phyloP scores from a whole-genome alignment of 345 rosid genomes.

The Limnanthes douglasii region DNA sequence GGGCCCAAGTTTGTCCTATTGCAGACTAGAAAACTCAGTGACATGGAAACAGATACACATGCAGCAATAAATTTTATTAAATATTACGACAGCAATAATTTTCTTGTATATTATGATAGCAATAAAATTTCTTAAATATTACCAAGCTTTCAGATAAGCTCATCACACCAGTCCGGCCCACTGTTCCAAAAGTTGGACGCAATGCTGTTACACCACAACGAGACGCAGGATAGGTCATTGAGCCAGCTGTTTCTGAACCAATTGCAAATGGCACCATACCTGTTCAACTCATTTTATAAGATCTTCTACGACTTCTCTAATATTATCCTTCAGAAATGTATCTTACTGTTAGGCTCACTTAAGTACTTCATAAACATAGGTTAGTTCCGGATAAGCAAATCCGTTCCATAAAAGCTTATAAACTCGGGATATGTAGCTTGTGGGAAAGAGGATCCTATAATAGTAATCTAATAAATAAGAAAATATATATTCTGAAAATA shows the following conservation, averaged over 20 bases:
- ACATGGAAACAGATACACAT: no score
- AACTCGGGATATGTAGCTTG: no score
- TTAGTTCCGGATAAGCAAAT: neutral
- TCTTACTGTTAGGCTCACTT: neutral
- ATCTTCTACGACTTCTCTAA: no score
- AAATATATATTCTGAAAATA: no score
- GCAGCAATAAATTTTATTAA: no score
- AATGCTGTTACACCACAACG: constrained; percentile 76
- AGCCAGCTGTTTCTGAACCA: constrained; percentile 92
- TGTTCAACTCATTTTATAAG: neutral
- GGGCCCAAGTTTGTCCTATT: constrained; percentile 79
- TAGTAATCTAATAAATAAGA: no score
- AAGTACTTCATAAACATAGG: neutral
- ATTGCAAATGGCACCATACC: constrained; percentile 91
- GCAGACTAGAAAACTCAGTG: no score
- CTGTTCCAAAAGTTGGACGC: constrained; percentile 75
- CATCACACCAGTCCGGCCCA: constrained; percentile 83
- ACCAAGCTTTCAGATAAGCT: constrained; percentile 86
- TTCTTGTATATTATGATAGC: neutral
- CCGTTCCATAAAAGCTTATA: no score
- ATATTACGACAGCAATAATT: no score
- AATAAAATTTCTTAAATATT: constrained; percentile 2
- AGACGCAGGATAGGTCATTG: constrained; percentile 67
- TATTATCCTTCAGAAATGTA: no score
- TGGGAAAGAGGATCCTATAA: no score